These are phyloP conservation scores for Mycotypha africana DNA, from an alignment of 371 early-diverging fungal genomes.

Conservation along the genomic window DNA sequence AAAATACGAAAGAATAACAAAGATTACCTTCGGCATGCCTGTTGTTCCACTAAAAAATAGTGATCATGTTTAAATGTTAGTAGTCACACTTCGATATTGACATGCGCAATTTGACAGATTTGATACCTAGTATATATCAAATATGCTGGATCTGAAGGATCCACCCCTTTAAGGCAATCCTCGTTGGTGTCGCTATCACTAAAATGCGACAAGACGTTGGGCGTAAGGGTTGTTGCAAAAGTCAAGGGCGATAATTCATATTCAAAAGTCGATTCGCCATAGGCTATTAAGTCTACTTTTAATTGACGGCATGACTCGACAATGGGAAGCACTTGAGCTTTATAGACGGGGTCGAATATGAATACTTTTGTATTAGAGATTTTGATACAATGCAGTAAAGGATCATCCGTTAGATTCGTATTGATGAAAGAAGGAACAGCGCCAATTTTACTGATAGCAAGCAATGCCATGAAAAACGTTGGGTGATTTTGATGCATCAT, in stretches of 20 bases:
- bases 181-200: slow-evolving; percentile 30
- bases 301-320: not conserved
- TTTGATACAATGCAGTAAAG: slow-evolving; percentile 25
- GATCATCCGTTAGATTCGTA: slow-evolving; percentile 19
- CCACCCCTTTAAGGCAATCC: slow-evolving; percentile 17
- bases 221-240: slow-evolving; percentile 25
- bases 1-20: too few species aligned
- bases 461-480: slow-evolving; percentile 17
- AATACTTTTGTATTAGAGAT: slow-evolving; percentile 19
- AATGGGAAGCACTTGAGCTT: slow-evolving; percentile 8
- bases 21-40: slow-evolving; percentile 33
- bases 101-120: too few species aligned
- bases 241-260: slow-evolving; percentile 14
- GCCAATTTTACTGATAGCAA: slow-evolving; percentile 28
- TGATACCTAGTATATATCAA: slow-evolving; percentile 47
- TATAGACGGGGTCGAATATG: slow-evolving; percentile 24
- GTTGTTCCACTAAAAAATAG: slow-evolving; percentile 41
- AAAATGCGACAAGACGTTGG: slow-evolving; percentile 14
- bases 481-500: slow-evolving; percentile 29
- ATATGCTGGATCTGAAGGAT: slow-evolving; percentile 29
- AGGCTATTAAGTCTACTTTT: slow-evolving; percentile 7
- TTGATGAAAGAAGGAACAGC: slow-evolving; percentile 26
- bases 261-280: slow-evolving; percentile 22
- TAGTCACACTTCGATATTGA: too few species aligned
- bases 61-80: too few species aligned